These are phyloP conservation scores for Albugo candida DNA, from an alignment of 352 stramenopile species.

Conservation along the genomic window DNA sequence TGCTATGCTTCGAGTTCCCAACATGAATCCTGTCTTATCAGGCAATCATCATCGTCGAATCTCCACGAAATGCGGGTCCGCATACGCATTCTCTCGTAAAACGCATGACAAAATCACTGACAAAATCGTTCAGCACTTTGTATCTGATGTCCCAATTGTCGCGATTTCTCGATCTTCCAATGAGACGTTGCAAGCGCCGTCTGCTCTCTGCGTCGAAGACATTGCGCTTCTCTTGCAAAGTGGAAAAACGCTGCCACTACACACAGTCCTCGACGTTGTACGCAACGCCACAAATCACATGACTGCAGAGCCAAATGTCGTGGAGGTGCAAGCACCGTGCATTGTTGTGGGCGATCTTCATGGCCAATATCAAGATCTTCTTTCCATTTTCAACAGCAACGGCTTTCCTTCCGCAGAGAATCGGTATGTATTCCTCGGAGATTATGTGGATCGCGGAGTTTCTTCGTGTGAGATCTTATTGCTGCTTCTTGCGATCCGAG, in stretches of 20 bases:
- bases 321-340: conserved; percentile 22
- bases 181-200: not conserved
- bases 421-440: conserved; percentile 97
- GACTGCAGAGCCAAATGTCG: conserved; percentile 34
- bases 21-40: too few relatives aligned
- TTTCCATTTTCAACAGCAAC: conserved; percentile 55
- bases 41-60: conserved; percentile 31
- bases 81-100: conserved; percentile 33
- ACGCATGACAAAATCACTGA: conserved; percentile 30
- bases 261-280: conserved; percentile 32
- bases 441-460: conserved; percentile 82
- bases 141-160: conserved; percentile 16
- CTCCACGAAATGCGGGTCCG: conserved; percentile 56
- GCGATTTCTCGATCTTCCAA: conserved; percentile 16
- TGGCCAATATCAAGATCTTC: conserved; percentile 97
- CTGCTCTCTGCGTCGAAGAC: conserved; percentile 15
- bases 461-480: conserved; percentile 96
- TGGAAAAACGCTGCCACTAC: conserved; percentile 22
- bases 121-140: conserved; percentile 36
- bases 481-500: conserved; percentile 93
- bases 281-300: conserved; percentile 35
- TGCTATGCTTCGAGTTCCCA: conserved; percentile 5
- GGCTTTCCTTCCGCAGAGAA: conserved; percentile 34
- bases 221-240: conserved; percentile 18
- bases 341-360: conserved; percentile 82